These are phyloP conservation scores for Pulveroboletus sp. DNA, from an alignment of 768 basidiomycete species.

Conservation along the genomic window DNA sequence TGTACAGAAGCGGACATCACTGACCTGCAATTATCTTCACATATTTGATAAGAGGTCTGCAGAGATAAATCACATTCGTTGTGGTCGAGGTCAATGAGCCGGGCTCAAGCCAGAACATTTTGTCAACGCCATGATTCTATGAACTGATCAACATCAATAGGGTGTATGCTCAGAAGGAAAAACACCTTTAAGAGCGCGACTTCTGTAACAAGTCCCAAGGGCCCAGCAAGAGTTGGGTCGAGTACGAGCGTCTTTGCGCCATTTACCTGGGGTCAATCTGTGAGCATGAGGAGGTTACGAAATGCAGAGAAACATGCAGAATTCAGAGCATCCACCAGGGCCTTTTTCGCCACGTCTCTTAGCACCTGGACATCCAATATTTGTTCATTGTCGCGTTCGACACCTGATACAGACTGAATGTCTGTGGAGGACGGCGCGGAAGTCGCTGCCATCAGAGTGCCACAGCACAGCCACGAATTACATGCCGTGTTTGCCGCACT, in stretches of 20 bases:
- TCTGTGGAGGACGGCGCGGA: slow-evolving; percentile 32
- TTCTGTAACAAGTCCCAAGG: slow-evolving; percentile 92
- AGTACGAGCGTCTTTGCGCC: slow-evolving; percentile 97
- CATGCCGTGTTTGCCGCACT: slow-evolving; percentile 3
- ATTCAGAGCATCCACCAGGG: slow-evolving; percentile 81
- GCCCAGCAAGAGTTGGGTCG: slow-evolving; percentile 81
- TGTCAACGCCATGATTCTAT: slow-evolving; percentile 97
- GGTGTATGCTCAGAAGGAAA: background rate
- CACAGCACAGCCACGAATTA: slow-evolving; percentile 29
- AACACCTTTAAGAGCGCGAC: slow-evolving; percentile 85
- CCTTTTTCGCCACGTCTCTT: slow-evolving; percentile 74
- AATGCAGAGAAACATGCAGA: slow-evolving; percentile 42
- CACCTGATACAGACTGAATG: slow-evolving; percentile 31
- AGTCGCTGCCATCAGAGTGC: slow-evolving; percentile 24
- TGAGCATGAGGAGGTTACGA: slow-evolving; percentile 2
- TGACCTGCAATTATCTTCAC: slow-evolving; percentile 90
- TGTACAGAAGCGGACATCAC: slow-evolving; percentile 8
- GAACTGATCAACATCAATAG: slow-evolving; percentile 5
- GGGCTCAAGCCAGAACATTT: slow-evolving; percentile 98
- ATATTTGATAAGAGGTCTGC: slow-evolving; percentile 78
- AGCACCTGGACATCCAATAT: slow-evolving; percentile 57
- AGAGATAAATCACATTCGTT: slow-evolving; percentile 89
- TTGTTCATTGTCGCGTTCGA: slow-evolving; percentile 34
- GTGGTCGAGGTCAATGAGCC: slow-evolving; percentile 81
- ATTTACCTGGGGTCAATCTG: slow-evolving; percentile 54